Evolutionary conservation across 352 stramenopile genomes (phyloP), one percentile per base, ranked within the genome.

Genomic region (Blastocystis sp.): DNA sequence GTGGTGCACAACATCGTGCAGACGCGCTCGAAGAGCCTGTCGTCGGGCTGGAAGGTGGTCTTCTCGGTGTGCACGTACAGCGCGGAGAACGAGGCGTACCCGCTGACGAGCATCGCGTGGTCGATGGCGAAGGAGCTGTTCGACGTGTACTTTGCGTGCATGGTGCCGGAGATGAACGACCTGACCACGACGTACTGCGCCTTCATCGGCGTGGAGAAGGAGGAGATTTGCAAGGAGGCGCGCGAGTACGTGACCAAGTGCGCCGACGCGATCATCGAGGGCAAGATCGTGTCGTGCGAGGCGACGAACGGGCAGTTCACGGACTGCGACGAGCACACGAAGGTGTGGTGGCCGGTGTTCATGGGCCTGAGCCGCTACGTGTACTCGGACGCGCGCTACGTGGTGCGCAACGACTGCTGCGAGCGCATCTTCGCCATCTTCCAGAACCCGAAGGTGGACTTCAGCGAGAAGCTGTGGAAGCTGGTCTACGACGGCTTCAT

Each of bases 291-390:
- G 23, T 80, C 62, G 2, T 79, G 56, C 17, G 66, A 52, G 21
- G 88, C 77, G 41, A 90, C 86, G 23, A 64, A 80, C 7, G 28
- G 67, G 34, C 34, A 19, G 38, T 91, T 89, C 64, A 90, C 88
- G 3, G 89, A 91, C 67, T 81, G 70, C 23, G 66, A 90, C 34
- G 89, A 92, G 62, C 89, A 90, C 76, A 89, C 95, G n/a, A 91
- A 94, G 89, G 88, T 95, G 2, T 97, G 94, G 94, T 99, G 96
- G 96, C 96, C 96, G 0, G 93, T 99, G 62, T 90, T 99, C 65
- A 95, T 98, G 4, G 97, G 96, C 38, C 90, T 99, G n/a, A 96
- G 94, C 0, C 94, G 94, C 43, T 91, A 96, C 17, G 93, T 97
- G 43, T 79, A 52, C 78, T 93, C 93, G 0, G 95, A 98, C 84